Conservation (phyloP, 306 rosid species). For the Sophora flavescens region DNA sequence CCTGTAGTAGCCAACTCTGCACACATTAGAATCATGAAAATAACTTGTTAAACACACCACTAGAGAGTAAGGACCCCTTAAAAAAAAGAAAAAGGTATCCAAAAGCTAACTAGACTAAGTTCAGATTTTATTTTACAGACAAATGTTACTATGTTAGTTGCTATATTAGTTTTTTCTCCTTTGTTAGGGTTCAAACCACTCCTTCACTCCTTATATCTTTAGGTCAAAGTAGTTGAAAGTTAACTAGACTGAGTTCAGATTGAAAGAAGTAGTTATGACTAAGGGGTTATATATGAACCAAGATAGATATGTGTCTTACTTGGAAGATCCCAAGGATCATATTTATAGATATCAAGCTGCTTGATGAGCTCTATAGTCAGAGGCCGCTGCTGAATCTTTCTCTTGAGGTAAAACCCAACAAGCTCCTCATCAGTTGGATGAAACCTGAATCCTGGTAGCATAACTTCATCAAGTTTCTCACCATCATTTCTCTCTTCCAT, state of each 20-base stretch:
- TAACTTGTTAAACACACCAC: background rate
- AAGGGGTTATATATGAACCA: background rate
- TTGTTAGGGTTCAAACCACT: too few relatives aligned
- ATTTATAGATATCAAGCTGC: conserved; percentile 92
- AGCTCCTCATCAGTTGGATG: conserved; percentile 99
- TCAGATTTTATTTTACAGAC: too few relatives aligned
- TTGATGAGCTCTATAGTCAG: conserved; percentile 88
- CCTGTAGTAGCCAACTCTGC: conserved; percentile 73
- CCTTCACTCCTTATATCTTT: too few relatives aligned
- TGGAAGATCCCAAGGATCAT: conserved; percentile 99
- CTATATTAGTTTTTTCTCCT: too few relatives aligned
- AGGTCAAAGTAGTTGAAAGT: too few relatives aligned
- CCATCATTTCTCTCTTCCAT: conserved; percentile 51
- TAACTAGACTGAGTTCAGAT: background rate
- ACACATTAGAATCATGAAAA: background rate
- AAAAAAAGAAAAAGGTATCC: background rate
- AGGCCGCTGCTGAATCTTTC: conserved; percentile 81
- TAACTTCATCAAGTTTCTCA: conserved; percentile 77
- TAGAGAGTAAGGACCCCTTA: background rate
- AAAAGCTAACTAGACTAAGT: background rate
- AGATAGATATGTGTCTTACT: conserved; percentile 56
- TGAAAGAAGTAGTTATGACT: background rate
- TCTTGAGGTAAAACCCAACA: conserved; percentile 89
- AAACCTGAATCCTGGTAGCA: conserved; percentile 94
- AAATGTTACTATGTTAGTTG: too few relatives aligned